Percentiles rank a stretch among this genome's conserved stretches.
Evolutionary conservation across 306 rosid genomes (phyloP).

Genomic region (Castanea sativa): DNA sequence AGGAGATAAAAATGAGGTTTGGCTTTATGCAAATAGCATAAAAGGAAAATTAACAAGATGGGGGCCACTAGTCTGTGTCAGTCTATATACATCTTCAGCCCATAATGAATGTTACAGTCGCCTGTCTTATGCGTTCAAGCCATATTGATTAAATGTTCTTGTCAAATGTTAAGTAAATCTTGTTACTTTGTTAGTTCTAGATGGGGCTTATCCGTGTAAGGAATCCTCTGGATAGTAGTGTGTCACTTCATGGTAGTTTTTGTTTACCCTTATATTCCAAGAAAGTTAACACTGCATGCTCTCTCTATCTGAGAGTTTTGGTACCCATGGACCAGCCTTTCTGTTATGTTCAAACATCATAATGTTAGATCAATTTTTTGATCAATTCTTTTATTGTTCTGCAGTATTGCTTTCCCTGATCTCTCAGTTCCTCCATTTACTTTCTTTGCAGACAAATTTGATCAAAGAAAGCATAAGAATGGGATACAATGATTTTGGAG

Average conservation of each 20-base stretch:
- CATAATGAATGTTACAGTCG: not conserved
- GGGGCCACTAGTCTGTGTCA: not conserved
- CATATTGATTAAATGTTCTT: too few relatives aligned
- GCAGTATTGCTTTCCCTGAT: not conserved
- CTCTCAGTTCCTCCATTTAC: conserved; percentile 21
- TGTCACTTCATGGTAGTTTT: not conserved
- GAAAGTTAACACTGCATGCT: not conserved
- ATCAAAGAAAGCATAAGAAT: conserved; percentile 98
- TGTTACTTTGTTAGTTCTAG: not conserved
- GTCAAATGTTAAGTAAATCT: not conserved
- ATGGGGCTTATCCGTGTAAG: not conserved
- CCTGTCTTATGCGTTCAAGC: not conserved
- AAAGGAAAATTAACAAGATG: not conserved
- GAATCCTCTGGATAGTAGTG: not conserved
- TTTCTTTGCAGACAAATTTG: conserved; percentile 77
- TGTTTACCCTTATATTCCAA: not conserved
- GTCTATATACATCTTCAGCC: not conserved
- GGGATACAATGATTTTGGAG: conserved; percentile 99
- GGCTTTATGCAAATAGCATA: not conserved
- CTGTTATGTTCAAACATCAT: not conserved
- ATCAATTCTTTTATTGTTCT: not conserved
- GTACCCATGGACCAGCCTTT: not conserved
- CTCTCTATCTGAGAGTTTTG: not conserved
- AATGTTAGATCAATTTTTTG: not conserved
- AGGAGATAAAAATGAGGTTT: not conserved